Evolutionary conservation across 768 basidiomycete species (phyloP).

Genomic region (Pseudohyphozyma bogoriensis): DNA sequence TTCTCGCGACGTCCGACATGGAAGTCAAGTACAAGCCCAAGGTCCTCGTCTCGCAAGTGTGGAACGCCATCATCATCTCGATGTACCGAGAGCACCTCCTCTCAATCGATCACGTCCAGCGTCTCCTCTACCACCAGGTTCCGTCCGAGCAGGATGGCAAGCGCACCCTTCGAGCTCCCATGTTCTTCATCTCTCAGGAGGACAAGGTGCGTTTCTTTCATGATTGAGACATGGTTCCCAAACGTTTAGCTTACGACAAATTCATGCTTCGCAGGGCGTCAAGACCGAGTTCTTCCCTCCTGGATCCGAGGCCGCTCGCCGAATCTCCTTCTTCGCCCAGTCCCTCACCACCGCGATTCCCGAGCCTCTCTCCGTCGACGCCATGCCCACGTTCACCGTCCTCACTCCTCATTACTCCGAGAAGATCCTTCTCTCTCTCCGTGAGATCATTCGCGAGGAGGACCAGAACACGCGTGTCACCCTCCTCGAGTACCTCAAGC

Average conservation of each 20-base stretch:
- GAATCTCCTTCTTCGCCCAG: constrained; percentile 98
- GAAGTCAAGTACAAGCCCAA: constrained; percentile 99
- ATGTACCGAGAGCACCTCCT: constrained; percentile 99
- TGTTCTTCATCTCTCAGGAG: constrained; percentile 93
- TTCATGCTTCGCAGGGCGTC: constrained; percentile 41
- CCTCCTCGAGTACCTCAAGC: constrained; percentile 93
- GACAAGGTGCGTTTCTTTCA: constrained; percentile 48
- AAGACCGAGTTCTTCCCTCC: constrained; percentile 86
- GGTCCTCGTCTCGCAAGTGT: constrained; percentile 96
- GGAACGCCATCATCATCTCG: constrained; percentile 99
- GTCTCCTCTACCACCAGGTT: constrained; percentile 92
- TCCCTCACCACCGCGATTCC: constrained; percentile 92
- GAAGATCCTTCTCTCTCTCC: constrained; percentile 91
- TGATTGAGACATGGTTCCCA: not conserved
- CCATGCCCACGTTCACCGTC: constrained; percentile 99
- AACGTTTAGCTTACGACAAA: not conserved
- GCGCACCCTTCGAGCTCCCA: constrained; percentile 83
- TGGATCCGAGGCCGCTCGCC: constrained; percentile 88
- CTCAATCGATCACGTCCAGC: constrained; percentile 98
- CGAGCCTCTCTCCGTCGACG: constrained; percentile 85
- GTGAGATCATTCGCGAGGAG: constrained; percentile 97
- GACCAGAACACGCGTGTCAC: constrained; percentile 96
- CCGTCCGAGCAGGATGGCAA: constrained; percentile 81
- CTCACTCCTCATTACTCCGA: constrained; percentile 97
- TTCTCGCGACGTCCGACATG: constrained; percentile 89